A percentile compares a stretch with the other conserved stretches of the same genome.
Conservation (phyloP, 805 yeast genomes). For the Candida ulmi region DNA sequence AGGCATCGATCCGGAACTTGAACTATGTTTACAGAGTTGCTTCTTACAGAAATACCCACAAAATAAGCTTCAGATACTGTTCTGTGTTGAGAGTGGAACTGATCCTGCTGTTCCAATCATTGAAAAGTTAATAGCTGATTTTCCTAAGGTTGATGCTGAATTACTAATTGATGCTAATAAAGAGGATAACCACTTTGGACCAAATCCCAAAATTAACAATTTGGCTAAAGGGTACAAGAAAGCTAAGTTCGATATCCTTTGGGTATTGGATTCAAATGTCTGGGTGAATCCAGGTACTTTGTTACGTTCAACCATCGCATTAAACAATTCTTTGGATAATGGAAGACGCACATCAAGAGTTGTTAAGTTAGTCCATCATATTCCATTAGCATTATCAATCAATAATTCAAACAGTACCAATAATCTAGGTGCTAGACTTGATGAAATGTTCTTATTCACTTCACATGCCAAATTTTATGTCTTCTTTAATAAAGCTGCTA, state of each 20-base stretch:
- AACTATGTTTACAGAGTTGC: constrained; percentile 59
- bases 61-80: constrained; percentile 57
- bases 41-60: constrained; percentile 63
- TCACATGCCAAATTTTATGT: constrained; percentile 84
- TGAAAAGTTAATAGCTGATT: constrained; percentile 39
- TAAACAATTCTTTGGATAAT: constrained; percentile 45
- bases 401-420: constrained; percentile 7
- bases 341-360: constrained; percentile 34
- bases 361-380: constrained; percentile 75
- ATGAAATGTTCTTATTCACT: constrained; percentile 79
- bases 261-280: constrained; percentile 86
- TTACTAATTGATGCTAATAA: constrained; percentile 46
- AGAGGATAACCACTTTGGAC: constrained; percentile 52
- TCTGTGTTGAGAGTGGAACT: constrained; percentile 59
- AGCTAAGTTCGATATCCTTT: constrained; percentile 68
- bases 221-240: constrained; percentile 69
- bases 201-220: constrained; percentile 87
- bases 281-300: constrained; percentile 67
- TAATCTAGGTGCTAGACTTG: constrained; percentile 58
- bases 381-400: constrained; percentile 58
- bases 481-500: constrained; percentile 62
- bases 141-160: constrained; percentile 53
- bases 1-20: constrained; percentile 76
- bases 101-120: constrained; percentile 68
- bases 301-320: constrained; percentile 53